Evolutionary conservation across 1,284 basidiomycete genomes (phyloP), one percentile per base, ranked within the genome.

Genomic region (Ustilago loliicola): DNA sequence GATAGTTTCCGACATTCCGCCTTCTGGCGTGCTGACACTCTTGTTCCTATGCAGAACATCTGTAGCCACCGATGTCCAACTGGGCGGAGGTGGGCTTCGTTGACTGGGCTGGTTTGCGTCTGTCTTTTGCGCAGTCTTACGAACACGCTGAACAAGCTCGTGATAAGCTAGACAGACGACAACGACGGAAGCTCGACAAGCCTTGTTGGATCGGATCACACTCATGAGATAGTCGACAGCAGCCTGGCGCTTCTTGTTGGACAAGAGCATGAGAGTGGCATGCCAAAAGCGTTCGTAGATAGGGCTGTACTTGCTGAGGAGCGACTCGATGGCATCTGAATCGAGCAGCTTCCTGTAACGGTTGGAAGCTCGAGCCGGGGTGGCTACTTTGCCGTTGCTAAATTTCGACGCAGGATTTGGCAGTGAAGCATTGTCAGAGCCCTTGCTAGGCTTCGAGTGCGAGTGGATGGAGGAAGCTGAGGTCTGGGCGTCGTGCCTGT

Each of bases 261-360:
- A 70, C 21, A 68, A 48, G 15, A 74, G 38, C 66, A 79, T 67
- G 42, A 79, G 72, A 8, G 72, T 75, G 2, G 72, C 72, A 23
- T 79, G 67, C 77, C 77, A 79, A 40, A 75, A 79, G 23, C 72
- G 67, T 38, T 74, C 72, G 66, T 79, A 79, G 57, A 79, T 75
- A 17, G 77, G 72, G n/a, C 77, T 79, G 55, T 79, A 79, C 50
- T 79, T 79, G 71, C 72, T 79, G 19, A 79, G 57, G 3, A 79
- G 63, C n/a, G 72, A 62, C 47, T 79, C 77, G 55, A 79, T 65
- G 15, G 77, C 77, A 60, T 72, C 68, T 1, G 77, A 79, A n/a
- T 74, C 67, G 10, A 79, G 66, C 19, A 79, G 47, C 56, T 75
- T 79, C 32, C 72, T 61, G 36, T 74, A 78, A 27, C 70, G 70